Evolutionary conservation across 2,329 filamentous ascomycete genomes (phyloP).

Genomic region (Ascochyta viciae-villosae): DNA sequence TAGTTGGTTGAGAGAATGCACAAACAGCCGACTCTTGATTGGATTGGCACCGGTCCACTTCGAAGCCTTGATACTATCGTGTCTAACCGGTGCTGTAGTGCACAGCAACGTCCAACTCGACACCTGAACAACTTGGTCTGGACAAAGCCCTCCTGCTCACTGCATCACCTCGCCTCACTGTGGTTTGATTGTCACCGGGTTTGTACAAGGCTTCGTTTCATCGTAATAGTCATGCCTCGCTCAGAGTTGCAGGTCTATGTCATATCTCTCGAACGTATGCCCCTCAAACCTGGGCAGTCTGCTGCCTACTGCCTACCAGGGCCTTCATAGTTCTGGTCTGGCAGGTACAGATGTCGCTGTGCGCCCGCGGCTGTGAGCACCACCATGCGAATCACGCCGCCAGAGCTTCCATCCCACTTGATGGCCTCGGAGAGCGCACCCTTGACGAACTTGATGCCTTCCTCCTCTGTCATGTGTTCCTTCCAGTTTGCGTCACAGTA

Average conservation of each 20-base stretch:
- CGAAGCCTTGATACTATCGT: background rate
- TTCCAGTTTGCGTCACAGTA: constrained; percentile 97
- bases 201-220: constrained; percentile 14
- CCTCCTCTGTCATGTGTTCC: constrained; percentile 91
- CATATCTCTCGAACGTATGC: constrained; percentile 13
- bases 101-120: background rate
- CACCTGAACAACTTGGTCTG: background rate
- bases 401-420: constrained; percentile 99
- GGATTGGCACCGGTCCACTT: background rate
- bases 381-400: constrained; percentile 97
- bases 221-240: constrained; percentile 22
- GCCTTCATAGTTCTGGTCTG: constrained; percentile 82
- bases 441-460: constrained; percentile 93
- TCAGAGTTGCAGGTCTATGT: constrained; percentile 17
- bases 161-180: background rate
- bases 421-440: constrained; percentile 90
- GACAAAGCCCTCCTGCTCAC: background rate
- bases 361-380: constrained; percentile 90
- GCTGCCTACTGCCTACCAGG: constrained; percentile 67
- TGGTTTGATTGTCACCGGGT: background rate
- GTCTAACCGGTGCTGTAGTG: background rate
- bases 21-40: constrained; percentile 1
- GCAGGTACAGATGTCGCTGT: constrained; percentile 92
- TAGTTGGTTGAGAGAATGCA: constrained; percentile 11
- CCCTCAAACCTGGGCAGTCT: constrained; percentile 16